Conservation (phyloP, 805 yeast genomes). For the Priceomyces castillae region DNA sequence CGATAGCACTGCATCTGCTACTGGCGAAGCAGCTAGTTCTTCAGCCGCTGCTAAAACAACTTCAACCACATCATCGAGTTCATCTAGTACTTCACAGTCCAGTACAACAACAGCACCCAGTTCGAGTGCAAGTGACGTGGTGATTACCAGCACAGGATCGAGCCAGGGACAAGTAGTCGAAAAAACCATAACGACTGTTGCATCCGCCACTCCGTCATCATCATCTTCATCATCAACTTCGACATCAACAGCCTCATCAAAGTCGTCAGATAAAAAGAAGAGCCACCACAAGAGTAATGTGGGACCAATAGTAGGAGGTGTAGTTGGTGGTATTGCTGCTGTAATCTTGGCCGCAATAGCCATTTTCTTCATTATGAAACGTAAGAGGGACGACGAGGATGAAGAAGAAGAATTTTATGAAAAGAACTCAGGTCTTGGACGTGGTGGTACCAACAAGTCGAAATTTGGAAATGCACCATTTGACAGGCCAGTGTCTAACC, state of each 20-base stretch:
- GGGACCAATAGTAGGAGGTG: constrained; percentile 45
- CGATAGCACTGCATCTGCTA: constrained; percentile 1
- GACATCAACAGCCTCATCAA: constrained; percentile 6
- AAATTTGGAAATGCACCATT: constrained; percentile 22
- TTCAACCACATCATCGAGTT: constrained; percentile 5
- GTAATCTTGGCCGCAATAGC: constrained; percentile 21
- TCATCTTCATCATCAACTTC: constrained; percentile 6
- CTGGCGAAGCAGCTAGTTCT: constrained; percentile 2
- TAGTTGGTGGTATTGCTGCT: constrained; percentile 42
- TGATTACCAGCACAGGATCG: constrained; percentile 7
- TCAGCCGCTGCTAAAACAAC: not conserved
- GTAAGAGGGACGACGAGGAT: constrained; percentile 27
- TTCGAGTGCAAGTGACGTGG: constrained; percentile 5
- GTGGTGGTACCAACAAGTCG: constrained; percentile 19
- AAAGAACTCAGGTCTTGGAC: constrained; percentile 19
- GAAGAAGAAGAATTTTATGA: constrained; percentile 39
- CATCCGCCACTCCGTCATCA: not conserved
- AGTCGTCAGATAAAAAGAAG: constrained; percentile 1
- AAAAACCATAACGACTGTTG: constrained; percentile 9
- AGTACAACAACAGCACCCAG: constrained; percentile 10
- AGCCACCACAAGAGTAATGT: constrained; percentile 20
- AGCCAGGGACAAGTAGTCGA: constrained; percentile 7
- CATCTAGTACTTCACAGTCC: constrained; percentile 6
- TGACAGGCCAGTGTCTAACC: constrained; percentile 50
- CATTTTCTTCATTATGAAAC: constrained; percentile 31